Conservation (phyloP, 768 basidiomycete genomes). For the Chiua virens region DNA sequence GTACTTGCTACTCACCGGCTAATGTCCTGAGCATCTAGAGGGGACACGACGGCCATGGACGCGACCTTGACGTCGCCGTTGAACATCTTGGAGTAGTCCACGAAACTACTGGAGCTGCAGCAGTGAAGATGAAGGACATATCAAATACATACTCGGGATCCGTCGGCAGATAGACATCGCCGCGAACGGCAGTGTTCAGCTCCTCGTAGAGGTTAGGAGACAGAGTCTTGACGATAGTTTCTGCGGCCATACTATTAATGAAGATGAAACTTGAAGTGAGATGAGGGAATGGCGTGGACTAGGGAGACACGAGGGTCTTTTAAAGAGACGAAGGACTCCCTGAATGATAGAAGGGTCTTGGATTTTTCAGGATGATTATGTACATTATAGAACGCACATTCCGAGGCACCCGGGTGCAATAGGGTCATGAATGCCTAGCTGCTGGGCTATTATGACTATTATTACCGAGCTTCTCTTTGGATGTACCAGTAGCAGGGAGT, state of each 20-base stretch:
- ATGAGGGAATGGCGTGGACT: constrained; percentile 8
- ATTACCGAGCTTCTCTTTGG: neutral
- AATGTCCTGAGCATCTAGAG: constrained; percentile 78
- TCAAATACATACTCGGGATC: constrained; percentile 38
- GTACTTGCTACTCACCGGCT: constrained; percentile 61
- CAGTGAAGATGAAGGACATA: neutral
- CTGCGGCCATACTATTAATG: constrained; percentile 18
- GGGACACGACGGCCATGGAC: constrained; percentile 67
- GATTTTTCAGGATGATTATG: neutral
- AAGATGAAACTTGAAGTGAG: neutral
- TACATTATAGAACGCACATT: constrained; percentile 8
- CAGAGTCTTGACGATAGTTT: constrained; percentile 6
- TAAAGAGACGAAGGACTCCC: constrained; percentile 6
- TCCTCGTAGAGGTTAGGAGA: constrained; percentile 41
- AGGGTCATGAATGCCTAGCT: neutral
- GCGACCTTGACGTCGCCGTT: constrained; percentile 70
- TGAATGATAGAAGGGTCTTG: neutral
- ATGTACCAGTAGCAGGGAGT: too few relatives aligned
- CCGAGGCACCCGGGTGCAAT: neutral
- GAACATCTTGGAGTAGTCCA: constrained; percentile 51
- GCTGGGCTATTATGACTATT: neutral
- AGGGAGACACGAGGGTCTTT: constrained; percentile 11
- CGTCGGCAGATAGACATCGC: constrained; percentile 44
- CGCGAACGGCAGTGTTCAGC: constrained; percentile 45
- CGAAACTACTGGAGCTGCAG: constrained; percentile 22